Percentiles rank a stretch among this genome's conserved stretches.
phyloP scores from a whole-genome alignment of 306 rosid genomes.

The Lathyrus oleraceus region DNA sequence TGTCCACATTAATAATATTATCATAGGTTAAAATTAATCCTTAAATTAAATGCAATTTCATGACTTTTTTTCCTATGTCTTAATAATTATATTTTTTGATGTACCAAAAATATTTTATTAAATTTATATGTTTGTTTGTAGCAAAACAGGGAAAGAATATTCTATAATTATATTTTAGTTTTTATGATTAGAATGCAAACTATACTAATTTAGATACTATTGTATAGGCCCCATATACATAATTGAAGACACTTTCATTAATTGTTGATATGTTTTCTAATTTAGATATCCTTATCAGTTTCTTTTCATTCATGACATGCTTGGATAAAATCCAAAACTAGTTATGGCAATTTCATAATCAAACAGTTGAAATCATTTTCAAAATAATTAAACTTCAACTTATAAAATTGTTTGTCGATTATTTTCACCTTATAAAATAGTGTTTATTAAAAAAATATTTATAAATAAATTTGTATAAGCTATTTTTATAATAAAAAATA shows the following conservation, averaged over 20 bases:
- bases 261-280: conserved; percentile 33
- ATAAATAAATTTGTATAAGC: no score
- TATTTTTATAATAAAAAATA: no score
- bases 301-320: conserved; percentile 40
- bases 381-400: conserved; percentile 37
- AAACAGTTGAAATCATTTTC: conserved; percentile 36
- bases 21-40: conserved; percentile 21
- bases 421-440: no score
- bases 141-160: conserved; percentile 17
- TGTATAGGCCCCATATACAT: conserved; percentile 31
- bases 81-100: neutral
- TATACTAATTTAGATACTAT: conserved; percentile 29
- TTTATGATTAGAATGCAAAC: neutral
- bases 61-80: conserved; percentile 28
- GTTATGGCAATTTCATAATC: conserved; percentile 41
- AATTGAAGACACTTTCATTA: conserved; percentile 28
- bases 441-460: no score
- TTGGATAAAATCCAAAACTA: conserved; percentile 36
- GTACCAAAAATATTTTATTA: no score
- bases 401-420: no score
- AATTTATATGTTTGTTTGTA: conserved; percentile 5
- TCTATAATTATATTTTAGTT: no score
- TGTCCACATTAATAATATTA: conserved; percentile 32
- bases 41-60: conserved; percentile 1
- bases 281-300: conserved; percentile 32